phyloP scores from a whole-genome alignment of 768 basidiomycete species.

The Naganishia onofrii region DNA sequence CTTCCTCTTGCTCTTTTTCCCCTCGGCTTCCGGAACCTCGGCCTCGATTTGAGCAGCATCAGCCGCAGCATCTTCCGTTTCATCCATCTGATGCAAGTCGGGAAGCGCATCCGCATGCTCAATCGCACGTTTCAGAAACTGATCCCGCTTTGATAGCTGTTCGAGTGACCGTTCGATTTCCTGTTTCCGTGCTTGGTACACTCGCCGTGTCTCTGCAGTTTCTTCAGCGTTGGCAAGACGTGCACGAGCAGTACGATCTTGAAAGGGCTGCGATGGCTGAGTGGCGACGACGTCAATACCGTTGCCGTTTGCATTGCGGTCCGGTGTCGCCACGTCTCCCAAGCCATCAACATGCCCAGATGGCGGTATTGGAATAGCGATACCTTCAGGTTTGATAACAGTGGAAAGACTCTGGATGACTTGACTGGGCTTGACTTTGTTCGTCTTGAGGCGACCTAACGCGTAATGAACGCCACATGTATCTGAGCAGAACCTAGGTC shows the following conservation, averaged over 20 bases:
- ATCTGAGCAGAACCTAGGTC: constrained; percentile 27
- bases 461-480: constrained; percentile 28
- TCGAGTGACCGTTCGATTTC: not conserved
- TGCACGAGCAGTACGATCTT: constrained; percentile 14
- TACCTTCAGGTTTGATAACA: constrained; percentile 16
- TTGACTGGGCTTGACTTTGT: constrained; percentile 22
- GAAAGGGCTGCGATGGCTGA: not conserved
- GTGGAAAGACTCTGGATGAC: constrained; percentile 24
- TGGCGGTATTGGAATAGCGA: not conserved
- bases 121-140: not conserved
- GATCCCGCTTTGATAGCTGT: not conserved
- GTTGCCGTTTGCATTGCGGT: not conserved
- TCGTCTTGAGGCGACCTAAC: constrained; percentile 4
- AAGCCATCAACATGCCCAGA: not conserved
- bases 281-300: not conserved
- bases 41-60: not conserved
- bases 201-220: constrained; percentile 8
- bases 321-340: not conserved
- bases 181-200: not conserved
- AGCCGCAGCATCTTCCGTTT: not conserved
- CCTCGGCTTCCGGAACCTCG: not conserved
- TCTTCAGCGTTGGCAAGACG: constrained; percentile 4
- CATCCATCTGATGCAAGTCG: not conserved
- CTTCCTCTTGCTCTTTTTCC: constrained; percentile 21
- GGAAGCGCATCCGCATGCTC: not conserved